Percentiles rank a stretch among this genome's conserved stretches.
These are phyloP conservation scores for Monosporascus sp. DNA, from an alignment of 2,329 filamentous ascomycete species.

Conservation along the genomic window DNA sequence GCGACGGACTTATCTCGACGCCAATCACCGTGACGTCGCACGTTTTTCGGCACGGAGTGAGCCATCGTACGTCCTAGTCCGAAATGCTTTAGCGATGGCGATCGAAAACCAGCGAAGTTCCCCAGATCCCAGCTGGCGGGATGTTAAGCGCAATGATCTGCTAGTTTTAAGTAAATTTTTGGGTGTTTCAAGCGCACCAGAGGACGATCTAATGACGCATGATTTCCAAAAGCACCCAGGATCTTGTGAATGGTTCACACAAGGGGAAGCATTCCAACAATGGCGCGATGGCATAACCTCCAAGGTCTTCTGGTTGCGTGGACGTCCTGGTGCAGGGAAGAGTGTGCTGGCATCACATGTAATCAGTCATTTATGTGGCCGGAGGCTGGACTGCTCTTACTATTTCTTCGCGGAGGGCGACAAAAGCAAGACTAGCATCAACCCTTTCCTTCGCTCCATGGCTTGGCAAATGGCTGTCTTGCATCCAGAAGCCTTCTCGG, in stretches of 20 bases:
- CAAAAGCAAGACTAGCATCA: constrained; percentile 28
- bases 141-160: not conserved
- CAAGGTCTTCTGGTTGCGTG: constrained; percentile 8
- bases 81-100: constrained; percentile 20
- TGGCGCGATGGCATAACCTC: constrained; percentile 5
- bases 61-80: constrained; percentile 18
- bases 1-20: constrained; percentile 19
- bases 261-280: constrained; percentile 3
- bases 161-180: not conserved
- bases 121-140: not conserved
- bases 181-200: not conserved
- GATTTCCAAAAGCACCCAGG: constrained; percentile 1
- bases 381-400: constrained; percentile 4
- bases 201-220: constrained; percentile 1
- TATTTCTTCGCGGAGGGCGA: constrained; percentile 6
- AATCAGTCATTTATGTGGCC: constrained; percentile 3
- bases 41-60: constrained; percentile 19
- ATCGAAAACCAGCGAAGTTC: not conserved
- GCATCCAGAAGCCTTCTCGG: constrained; percentile 13
- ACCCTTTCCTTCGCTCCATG: constrained; percentile 20
- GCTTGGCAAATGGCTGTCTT: constrained; percentile 26
- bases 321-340: constrained; percentile 9
- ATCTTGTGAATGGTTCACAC: constrained; percentile 6
- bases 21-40: constrained; percentile 26
- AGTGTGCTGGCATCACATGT: constrained; percentile 5